Conservation (phyloP, 495 filamentous ascomycete species). For the Alectoria sarmentosa region DNA sequence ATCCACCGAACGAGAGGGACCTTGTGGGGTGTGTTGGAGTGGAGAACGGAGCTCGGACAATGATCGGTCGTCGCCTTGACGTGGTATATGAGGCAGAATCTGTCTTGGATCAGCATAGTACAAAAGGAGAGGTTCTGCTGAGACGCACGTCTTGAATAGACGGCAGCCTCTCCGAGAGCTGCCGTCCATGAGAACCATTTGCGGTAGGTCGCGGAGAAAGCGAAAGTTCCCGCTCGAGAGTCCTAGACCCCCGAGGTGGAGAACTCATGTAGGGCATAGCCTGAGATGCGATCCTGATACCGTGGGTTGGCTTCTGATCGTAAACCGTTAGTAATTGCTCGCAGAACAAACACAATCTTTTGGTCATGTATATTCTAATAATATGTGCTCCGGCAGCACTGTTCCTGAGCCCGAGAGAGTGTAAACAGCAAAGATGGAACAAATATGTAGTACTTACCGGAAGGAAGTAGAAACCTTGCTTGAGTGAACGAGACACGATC, state of each 20-base stretch:
- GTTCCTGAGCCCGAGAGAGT: background rate
- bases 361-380: background rate
- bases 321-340: background rate
- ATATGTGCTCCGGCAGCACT: background rate
- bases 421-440: background rate
- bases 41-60: slow-evolving; percentile 17
- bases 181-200: slow-evolving; percentile 1
- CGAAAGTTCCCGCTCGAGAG: slow-evolving; percentile 7
- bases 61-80: slow-evolving; percentile 6
- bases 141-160: slow-evolving; percentile 10
- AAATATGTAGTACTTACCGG: slow-evolving; percentile 7
- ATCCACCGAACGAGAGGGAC: slow-evolving; percentile 10
- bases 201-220: slow-evolving; percentile 11
- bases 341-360: background rate
- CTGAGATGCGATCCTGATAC: background rate
- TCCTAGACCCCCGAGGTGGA: slow-evolving; percentile 6
- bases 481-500: background rate
- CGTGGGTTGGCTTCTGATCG: background rate
- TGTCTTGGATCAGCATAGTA: background rate
- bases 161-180: slow-evolving; percentile 9
- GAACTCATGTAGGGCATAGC: slow-evolving; percentile 14
- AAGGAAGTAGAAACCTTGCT: background rate
- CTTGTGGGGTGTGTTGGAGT: slow-evolving; percentile 9
- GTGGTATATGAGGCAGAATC: slow-evolving; percentile 13
- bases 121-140: too few species aligned